These are phyloP conservation scores for Diddensiella santjacobensis DNA, from an alignment of 805 yeast genomes.

Conservation along the genomic window DNA sequence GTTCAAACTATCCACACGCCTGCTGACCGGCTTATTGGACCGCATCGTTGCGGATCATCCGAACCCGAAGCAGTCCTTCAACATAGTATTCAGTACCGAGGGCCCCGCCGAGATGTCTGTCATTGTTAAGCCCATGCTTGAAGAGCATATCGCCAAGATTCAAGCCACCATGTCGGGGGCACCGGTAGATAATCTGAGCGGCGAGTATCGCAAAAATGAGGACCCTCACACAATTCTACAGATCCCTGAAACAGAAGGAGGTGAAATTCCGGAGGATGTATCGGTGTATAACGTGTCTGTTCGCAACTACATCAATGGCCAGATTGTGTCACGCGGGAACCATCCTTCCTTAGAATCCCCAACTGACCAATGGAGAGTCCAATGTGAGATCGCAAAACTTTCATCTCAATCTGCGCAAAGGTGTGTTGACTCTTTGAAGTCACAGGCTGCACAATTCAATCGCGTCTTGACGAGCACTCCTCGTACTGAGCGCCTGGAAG, in stretches of 20 bases:
- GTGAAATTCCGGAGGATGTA: slow-evolving; percentile 22
- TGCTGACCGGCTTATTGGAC: slow-evolving; percentile 48
- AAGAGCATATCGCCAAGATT: slow-evolving; percentile 22
- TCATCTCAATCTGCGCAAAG: not conserved
- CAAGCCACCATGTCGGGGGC: slow-evolving; percentile 19
- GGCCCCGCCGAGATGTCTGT: slow-evolving; percentile 26
- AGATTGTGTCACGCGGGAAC: slow-evolving; percentile 24
- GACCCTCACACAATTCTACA: slow-evolving; percentile 22
- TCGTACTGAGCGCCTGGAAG: slow-evolving; percentile 20
- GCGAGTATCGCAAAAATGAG: not conserved
- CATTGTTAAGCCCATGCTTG: slow-evolving; percentile 30
- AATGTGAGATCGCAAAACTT: slow-evolving; percentile 30
- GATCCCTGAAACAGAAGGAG: slow-evolving; percentile 11
- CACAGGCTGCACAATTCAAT: not conserved
- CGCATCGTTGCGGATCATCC: slow-evolving; percentile 34
- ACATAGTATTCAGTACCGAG: slow-evolving; percentile 23
- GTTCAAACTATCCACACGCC: slow-evolving; percentile 54
- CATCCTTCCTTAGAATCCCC: slow-evolving; percentile 25
- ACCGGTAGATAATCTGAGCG: not conserved
- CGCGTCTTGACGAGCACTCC: slow-evolving; percentile 16
- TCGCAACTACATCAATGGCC: slow-evolving; percentile 23
- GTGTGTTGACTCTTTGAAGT: not conserved
- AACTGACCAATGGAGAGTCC: slow-evolving; percentile 35
- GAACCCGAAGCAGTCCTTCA: slow-evolving; percentile 33
- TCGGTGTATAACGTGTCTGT: slow-evolving; percentile 23